Evolutionary conservation across 805 yeast genomes (phyloP), one percentile per base, ranked within the genome.

Genomic region (Cyberlindnera mycetangii): DNA sequence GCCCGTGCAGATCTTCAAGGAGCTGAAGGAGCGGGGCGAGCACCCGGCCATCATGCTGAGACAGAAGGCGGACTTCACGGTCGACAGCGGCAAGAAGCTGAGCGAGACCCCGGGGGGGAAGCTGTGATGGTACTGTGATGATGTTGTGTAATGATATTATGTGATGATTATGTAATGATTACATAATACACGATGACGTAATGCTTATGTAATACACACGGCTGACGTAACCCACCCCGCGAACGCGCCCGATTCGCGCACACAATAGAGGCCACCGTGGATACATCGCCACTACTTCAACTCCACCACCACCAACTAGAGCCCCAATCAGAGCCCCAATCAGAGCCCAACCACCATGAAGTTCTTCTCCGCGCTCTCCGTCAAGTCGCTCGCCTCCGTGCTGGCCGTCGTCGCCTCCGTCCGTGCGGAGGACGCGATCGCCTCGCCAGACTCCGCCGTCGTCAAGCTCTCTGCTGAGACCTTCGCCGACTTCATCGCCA

Each of bases 21-120:
- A 85, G 57, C 70, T 92, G 20, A 89, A 81, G 59, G 96, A 86
- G 49, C 75, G 81, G 46, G 97, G 97, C 1, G 74, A 83, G 52
- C 87, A 85, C 59, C 97, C 98, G 0, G 86, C 93, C 2, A 89
- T 90, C 48, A 90, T 90, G 97, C 72, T 90, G 35, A 70, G 98
- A 54, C 93, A 88, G 54, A 75, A 84, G 40, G 95, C 89, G 30
- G 83, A 76, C 40, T 64, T 62, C 43, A 51, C 65, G 50, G 68
- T 63, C 40, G 67, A 62, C 36, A 52, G 54, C 32, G 49, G 44
- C 3, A 60, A 55, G 28, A 44, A 44, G 24, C 42, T 37, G 7
- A 54, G 51, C 17, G 53, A 49, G n/a, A 70, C 74, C 0, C 75
- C 75, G 1, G 75, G 75, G 14, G 75, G 75, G 21, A 59, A 70